Evolutionary conservation across 257 asterid species (phyloP), one percentile per base, ranked within the genome.

Genomic region (Orobanche coerulescens): DNA sequence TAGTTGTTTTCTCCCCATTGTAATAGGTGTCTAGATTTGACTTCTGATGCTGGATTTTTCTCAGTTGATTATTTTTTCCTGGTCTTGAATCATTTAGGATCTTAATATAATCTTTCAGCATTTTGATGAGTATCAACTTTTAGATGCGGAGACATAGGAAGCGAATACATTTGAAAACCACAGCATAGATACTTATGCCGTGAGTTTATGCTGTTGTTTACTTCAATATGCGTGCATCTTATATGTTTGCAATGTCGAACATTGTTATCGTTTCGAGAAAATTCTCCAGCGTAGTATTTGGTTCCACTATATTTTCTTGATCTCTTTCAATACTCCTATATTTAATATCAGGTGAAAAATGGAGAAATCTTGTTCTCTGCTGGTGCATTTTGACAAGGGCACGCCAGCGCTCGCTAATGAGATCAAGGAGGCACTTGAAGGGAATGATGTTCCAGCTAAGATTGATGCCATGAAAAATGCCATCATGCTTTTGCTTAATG

Each of bases 341-440:
- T 20, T 4, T 34, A 51, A 26, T 54, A 67, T 52, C 55, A 46
- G 60, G 77, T 58, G 59, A 52, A 68, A 50, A 66, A 91, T 91
- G 98, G 98, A 92, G 88, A 89, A 89, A 65, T 86, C 95, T 5
- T 86, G 95, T 58, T 71, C 98, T 34, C 68, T 92, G 75, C 79
- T 92, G 69, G 83, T 86, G 49, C 95, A 92, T 75, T 92, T 86
- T 55, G 98, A 92, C 72, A 92, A 86, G 88, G 93, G 95, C 66
- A 80, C 95, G 0, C 85, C 98, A 8, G 97, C 97, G 40, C 82
- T 86, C 23, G 86, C 95, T 61, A 92, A 89, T 63, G 97, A 92
- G 87, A 92, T 92, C 80, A 93, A 88, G 85, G 97, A 93, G 73
- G 94, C 98, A 43, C 97, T 89, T 24, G 94, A 88, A 76, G 95